Base-by-base conservation (phyloP, 352 stramenopile species). In the Pythium aquatile region DNA sequence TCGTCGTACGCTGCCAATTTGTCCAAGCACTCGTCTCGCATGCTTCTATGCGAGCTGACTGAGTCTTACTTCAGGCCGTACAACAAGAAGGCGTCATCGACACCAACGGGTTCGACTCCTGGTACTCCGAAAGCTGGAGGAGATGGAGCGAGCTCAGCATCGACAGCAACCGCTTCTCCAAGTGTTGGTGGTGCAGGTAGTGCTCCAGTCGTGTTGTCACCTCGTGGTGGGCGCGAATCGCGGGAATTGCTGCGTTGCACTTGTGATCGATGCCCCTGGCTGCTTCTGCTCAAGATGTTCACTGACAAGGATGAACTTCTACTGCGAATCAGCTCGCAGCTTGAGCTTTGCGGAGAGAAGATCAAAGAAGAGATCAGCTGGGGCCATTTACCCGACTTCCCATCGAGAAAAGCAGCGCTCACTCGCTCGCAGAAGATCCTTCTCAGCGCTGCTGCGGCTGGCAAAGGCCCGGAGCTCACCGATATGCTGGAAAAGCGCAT, bases 301-400 rank as follows among this genome's bases (percentile, higher is more conserved):
- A 72, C 74, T 0, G 73, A 90, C 52, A 89, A 81, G 58, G 74
- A 94, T 47, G 83, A 94, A 52, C 66, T 94, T 28, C 60, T 94
- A n/a, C 64, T 88, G 55, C 78, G 83, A 5, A 60, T 94, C 14
- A 87, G 87, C 58, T 73, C 80, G 3, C 78, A 88, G 60, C 59
- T 94, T 13, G 78, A 91, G 53, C 83, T 70, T 28, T 94, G 81
- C 40, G 84, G 79, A 48, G 79, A 88, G 46, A 94, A 90, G 57
- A 88, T 94, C 54, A 79, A 88, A 30, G 73, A 78, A 61, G 77
- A 89, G 65, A 81, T 94, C 59, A 75, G 72, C 32, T 94, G 85
- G 85, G 85, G 85, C 1, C 72, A 83, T 37, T 62, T 94, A 7
- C 85, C 81, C 9, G 81, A 90, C 32, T 79, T 86, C 51, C 74